Base-by-base conservation (phyloP, 176 grass and related monocot species). In the Aegilops bicornis region DNA sequence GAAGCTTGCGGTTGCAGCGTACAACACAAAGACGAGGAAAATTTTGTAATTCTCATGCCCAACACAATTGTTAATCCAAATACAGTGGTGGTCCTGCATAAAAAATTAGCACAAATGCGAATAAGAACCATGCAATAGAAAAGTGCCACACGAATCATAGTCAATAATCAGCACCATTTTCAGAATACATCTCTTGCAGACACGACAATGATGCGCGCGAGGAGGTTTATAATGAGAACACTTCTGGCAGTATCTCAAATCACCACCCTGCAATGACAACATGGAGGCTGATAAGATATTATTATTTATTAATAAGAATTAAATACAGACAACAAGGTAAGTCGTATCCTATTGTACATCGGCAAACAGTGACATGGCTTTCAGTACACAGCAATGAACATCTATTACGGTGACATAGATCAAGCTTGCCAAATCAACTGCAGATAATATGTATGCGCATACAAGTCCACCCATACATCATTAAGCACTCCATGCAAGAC, bases 21-120 rank as follows among this genome's bases (percentile, higher is more conserved):
- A 96, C 24, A 99, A 47, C 56, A 99, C 82, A 72, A 99, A 96
- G 29, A 96, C 25, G 65, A 99, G 68, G 67, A 94, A 99, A 31
- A 92, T 56, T 69, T 96, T 99, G 76, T 99, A 99, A 86, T 99
- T 99, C 80, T 87, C 89, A 76, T 99, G 92, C 37, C 94, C 97
- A 20, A 99, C 94, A 40, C 97, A 99, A 86, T 96, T 99, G 86
- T 96, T 99, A 90, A 99, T 99, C 97, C 92, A 99, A 68, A 99
- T 87, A 69, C 97, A 99, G 71, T 99, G 94, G 76, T 99, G 97
- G 81, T 99, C 94, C 94, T 99, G 89, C 76, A 88, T 15, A 30
- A 86, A 79, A 45, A 88, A 31, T 20, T 30, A 40, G 10, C 10
- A 71, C 60, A 76, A 33, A 76, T 79, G 48, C 10, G 7, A 16